Evolutionary conservation across 305 asterid species (phyloP).

Genomic region (Fraxinus latifolia): DNA sequence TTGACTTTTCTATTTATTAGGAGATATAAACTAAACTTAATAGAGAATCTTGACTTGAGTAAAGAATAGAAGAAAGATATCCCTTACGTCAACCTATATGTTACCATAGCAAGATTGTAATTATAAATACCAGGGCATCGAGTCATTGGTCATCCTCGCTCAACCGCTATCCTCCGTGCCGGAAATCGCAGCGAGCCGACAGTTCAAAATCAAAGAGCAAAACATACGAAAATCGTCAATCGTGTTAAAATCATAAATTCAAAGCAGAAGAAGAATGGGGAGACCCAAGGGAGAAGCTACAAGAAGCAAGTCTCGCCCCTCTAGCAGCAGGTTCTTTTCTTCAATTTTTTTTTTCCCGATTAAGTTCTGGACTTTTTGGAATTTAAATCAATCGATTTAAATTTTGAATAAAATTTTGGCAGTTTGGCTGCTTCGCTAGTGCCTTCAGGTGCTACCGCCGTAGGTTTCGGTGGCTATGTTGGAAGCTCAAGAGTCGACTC

Average conservation of each 20-base stretch:
- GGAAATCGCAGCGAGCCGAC: not conserved
- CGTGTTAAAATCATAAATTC: not conserved
- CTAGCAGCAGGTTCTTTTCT: conserved; percentile 83
- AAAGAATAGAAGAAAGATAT: too few species aligned
- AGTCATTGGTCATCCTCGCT: not conserved
- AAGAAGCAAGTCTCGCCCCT: conserved; percentile 95
- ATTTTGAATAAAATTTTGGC: conserved; percentile 23
- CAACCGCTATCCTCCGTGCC: not conserved
- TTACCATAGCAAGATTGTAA: not conserved
- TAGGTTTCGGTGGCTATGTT: conserved; percentile 92
- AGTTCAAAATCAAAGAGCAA: not conserved
- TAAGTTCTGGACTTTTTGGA: conserved; percentile 1
- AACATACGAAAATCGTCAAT: not conserved
- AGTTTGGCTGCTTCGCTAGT: conserved; percentile 89
- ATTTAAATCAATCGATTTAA: not conserved
- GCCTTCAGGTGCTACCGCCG: conserved; percentile 69
- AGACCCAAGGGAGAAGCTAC: conserved; percentile 86
- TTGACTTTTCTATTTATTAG: too few species aligned
- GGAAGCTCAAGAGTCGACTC: conserved; percentile 83
- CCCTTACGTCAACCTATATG: too few species aligned
- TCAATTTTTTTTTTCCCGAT: not conserved
- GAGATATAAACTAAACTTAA: too few species aligned
- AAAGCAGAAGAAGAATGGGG: conserved; percentile 53
- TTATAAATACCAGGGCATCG: not conserved
- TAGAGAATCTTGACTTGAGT: too few species aligned